Evolutionary conservation across 495 filamentous ascomycete genomes (phyloP).

Genomic region (Daldinia concentrica): DNA sequence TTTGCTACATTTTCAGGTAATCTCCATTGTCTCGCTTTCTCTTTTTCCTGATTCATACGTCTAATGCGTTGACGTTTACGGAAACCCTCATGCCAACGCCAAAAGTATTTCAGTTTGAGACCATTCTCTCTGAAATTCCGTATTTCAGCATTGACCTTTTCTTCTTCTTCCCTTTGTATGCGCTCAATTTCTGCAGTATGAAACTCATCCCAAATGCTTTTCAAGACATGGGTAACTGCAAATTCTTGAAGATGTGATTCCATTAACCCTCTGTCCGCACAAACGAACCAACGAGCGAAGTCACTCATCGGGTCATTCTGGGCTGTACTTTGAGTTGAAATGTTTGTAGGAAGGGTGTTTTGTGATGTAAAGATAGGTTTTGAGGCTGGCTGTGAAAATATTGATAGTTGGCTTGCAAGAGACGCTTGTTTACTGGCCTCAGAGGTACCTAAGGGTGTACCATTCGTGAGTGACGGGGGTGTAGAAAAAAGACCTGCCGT

Average conservation of each 20-base stretch:
- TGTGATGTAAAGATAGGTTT: background rate
- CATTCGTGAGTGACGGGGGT: background rate
- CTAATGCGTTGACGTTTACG: constrained; percentile 48
- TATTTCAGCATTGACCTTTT: constrained; percentile 50
- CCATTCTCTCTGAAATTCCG: constrained; percentile 52
- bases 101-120: constrained; percentile 58
- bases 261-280: constrained; percentile 55
- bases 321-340: background rate
- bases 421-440: background rate
- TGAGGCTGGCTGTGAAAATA: background rate
- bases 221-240: constrained; percentile 51
- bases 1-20: constrained; percentile 43
- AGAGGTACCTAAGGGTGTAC: background rate
- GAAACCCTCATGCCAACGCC: constrained; percentile 57
- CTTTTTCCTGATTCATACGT: constrained; percentile 47
- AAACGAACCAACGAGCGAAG: constrained; percentile 58
- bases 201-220: constrained; percentile 44
- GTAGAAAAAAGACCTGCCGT: background rate
- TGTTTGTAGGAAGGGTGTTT: background rate
- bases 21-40: constrained; percentile 47
- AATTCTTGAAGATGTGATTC: constrained; percentile 47
- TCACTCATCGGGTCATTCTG: constrained; percentile 49
- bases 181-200: constrained; percentile 50
- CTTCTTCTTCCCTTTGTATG: constrained; percentile 53
- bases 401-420: background rate